phyloP scores from a whole-genome alignment of 305 asterid genomes.

The Nicotiana rustica region DNA sequence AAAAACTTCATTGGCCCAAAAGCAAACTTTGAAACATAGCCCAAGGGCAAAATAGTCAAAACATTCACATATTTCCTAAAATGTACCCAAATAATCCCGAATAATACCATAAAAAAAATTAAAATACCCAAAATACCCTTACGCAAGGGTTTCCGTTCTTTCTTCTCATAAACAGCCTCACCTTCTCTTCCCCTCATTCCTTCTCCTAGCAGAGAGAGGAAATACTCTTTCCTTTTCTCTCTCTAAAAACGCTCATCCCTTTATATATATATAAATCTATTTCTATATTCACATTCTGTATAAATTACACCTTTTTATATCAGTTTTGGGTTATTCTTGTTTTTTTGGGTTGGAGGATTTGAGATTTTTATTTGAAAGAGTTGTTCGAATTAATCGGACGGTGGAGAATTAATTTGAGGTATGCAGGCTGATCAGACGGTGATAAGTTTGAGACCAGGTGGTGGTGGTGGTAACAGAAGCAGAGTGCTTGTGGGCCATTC shows the following conservation, averaged over 20 bases:
- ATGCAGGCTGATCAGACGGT: conserved; percentile 95
- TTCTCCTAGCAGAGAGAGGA: conserved; percentile 39
- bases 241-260: not conserved
- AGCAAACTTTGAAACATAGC: conserved; percentile 26
- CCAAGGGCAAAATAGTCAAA: conserved; percentile 26
- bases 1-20: conserved; percentile 23
- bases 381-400: conserved; percentile 45
- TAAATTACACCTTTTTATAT: not conserved
- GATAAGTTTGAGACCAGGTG: conserved; percentile 97
- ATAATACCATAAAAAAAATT: no score
- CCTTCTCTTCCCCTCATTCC: not conserved
- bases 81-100: not conserved
- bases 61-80: not conserved
- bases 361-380: not conserved
- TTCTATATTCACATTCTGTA: not conserved
- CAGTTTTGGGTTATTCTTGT: not conserved
- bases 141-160: conserved; percentile 30
- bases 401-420: conserved; percentile 53
- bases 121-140: not conserved
- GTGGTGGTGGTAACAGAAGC: conserved; percentile 71
- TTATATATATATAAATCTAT: not conserved
- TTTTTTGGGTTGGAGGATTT: not conserved
- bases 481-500: conserved; percentile 72
- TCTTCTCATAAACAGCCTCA: conserved; percentile 5
- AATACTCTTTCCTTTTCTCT: conserved; percentile 34